Evolutionary conservation across 2,329 filamentous ascomycete species (phyloP).

Genomic region (Coniochaeta sp.): DNA sequence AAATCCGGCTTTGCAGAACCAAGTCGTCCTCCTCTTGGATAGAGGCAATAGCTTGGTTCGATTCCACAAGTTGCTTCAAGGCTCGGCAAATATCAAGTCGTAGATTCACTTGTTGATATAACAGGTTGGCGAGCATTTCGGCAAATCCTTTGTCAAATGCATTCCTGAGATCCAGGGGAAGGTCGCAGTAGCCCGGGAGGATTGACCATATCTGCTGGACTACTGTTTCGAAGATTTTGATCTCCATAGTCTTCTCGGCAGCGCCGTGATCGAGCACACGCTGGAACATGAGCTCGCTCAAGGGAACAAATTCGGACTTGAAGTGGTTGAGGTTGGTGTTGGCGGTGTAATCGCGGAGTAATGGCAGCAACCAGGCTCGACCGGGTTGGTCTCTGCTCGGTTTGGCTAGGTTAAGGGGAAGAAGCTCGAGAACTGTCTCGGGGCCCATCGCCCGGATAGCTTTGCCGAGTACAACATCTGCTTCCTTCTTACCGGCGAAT

Average conservation of each 20-base stretch:
- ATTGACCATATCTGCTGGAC: constrained; percentile 94
- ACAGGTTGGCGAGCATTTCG: constrained; percentile 80
- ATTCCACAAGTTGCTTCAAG: constrained; percentile 82
- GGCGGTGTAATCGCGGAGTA: constrained; percentile 81
- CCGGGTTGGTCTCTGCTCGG: constrained; percentile 73
- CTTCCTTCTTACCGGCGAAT: constrained; percentile 90
- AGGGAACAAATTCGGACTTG: constrained; percentile 73
- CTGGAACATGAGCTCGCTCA: constrained; percentile 88
- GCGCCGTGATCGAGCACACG: constrained; percentile 74
- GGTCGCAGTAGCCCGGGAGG: constrained; percentile 88
- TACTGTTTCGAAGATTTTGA: constrained; percentile 96
- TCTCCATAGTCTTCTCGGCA: constrained; percentile 85
- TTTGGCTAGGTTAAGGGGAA: constrained; percentile 79
- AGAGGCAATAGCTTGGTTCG: constrained; percentile 73
- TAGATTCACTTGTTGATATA: constrained; percentile 87
- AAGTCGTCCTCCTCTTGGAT: constrained; percentile 66
- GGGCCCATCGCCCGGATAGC: constrained; percentile 88
- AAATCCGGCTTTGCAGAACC: constrained; percentile 69
- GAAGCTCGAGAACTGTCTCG: constrained; percentile 69
- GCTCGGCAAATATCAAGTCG: constrained; percentile 81
- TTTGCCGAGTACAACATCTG: constrained; percentile 81
- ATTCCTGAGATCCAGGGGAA: constrained; percentile 70
- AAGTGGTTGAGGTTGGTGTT: constrained; percentile 88
- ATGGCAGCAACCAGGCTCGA: constrained; percentile 88
- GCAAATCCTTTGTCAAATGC: constrained; percentile 85